Evolutionary conservation across 306 rosid species (phyloP).

Genomic region (Abrus precatorius): DNA sequence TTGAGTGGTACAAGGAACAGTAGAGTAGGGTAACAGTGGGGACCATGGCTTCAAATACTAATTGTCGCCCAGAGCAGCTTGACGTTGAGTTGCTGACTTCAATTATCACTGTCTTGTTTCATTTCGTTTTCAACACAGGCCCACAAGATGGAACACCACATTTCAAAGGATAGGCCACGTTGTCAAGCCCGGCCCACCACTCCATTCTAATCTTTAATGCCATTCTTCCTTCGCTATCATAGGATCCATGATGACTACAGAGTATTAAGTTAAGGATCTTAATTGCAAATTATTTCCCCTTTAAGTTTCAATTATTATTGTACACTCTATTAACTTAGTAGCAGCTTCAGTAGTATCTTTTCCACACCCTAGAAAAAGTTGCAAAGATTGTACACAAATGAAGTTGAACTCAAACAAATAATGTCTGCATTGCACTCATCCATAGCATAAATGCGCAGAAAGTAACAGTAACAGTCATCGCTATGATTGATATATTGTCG

Average conservation of each 20-base stretch:
- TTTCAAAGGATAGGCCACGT: not conserved
- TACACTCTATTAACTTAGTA: not conserved
- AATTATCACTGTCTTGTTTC: slow-evolving; percentile 34
- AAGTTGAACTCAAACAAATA: not conserved
- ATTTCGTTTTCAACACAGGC: slow-evolving; percentile 21
- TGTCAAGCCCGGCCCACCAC: slow-evolving; percentile 37
- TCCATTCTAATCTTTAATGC: not conserved
- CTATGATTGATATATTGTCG: slow-evolving; percentile 38
- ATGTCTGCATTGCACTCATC: slow-evolving; percentile 12
- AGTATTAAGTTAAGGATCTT: not conserved
- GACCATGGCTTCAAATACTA: slow-evolving; percentile 44
- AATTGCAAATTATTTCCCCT: not conserved
- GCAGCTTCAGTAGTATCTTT: not conserved
- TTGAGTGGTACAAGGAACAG: not conserved
- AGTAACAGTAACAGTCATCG: slow-evolving; percentile 17
- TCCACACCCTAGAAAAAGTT: not conserved
- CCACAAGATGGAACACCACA: slow-evolving; percentile 42
- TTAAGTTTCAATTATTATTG: not conserved
- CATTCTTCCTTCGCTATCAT: not conserved
- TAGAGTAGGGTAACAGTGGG: slow-evolving; percentile 11
- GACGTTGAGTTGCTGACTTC: slow-evolving; percentile 22
- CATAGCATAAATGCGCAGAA: slow-evolving; percentile 30
- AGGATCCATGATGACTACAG: not conserved
- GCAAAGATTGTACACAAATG: not conserved
- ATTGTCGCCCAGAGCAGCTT: slow-evolving; percentile 21